These are phyloP conservation scores for Metarhizium sp. DNA, from an alignment of 2,329 filamentous ascomycete species.

Conservation along the genomic window DNA sequence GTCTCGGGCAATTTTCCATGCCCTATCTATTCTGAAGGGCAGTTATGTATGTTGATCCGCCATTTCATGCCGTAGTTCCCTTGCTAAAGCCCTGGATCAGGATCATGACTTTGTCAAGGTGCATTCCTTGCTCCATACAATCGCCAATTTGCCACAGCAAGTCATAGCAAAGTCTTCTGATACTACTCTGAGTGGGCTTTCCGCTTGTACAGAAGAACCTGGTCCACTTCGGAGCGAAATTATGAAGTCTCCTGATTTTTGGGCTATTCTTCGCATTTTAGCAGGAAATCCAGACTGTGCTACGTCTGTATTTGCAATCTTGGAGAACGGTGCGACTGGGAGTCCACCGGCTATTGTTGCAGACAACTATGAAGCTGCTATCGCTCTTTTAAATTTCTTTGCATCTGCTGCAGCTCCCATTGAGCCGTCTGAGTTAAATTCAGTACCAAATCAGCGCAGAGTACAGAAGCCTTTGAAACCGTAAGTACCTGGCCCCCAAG, in stretches of 20 bases:
- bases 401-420: conserved; percentile 72
- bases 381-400: conserved; percentile 80
- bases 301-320: conserved; percentile 73
- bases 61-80: not conserved
- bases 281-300: conserved; percentile 62
- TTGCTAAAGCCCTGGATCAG: conserved; percentile 31
- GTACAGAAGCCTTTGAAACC: conserved; percentile 16
- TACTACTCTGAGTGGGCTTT: conserved; percentile 69
- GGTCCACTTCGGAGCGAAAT: conserved; percentile 80
- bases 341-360: conserved; percentile 78
- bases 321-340: conserved; percentile 66
- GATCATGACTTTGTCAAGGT: conserved; percentile 87
- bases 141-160: conserved; percentile 77
- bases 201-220: conserved; percentile 68
- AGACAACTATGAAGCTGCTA: conserved; percentile 88
- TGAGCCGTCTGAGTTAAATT: conserved; percentile 58
- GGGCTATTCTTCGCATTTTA: conserved; percentile 76
- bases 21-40: conserved; percentile 69
- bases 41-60: conserved; percentile 62
- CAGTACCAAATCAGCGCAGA: conserved; percentile 40
- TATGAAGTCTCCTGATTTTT: conserved; percentile 94
- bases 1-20: conserved; percentile 77
- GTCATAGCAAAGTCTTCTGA: conserved; percentile 66
- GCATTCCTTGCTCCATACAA: conserved; percentile 82
- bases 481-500: conserved; percentile 11